Base-by-base conservation (phyloP, 139 green algal species). In the Picochlorum sp. region DNA sequence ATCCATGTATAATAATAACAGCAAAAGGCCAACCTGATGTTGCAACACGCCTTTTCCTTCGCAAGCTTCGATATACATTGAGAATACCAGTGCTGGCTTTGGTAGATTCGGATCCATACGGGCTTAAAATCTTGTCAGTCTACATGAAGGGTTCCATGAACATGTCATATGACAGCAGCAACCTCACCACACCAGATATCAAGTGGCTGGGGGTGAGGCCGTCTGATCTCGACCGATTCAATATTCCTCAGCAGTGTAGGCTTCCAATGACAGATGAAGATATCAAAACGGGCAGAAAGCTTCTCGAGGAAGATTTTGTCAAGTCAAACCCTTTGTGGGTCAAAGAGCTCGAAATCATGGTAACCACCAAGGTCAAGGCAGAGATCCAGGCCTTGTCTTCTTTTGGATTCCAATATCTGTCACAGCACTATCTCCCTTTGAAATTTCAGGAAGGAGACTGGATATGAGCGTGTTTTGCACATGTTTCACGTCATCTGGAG, bases 21-120 rank as follows among this genome's bases (percentile, higher is more conserved):
- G 91, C 89, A 30, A 98, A 98, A 77, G 92, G 92, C 4, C 90
- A 97, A 82, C 92, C 92, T n/a, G 92, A 98, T 69, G 92, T 98
- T 32, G 90, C 92, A 13, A 91, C 92, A 6, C 67, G 88, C 23
- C 66, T 97, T 49, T 98, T 98, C 67, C 66, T 98, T 61, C 77
- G 68, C 54, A 90, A 87, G 76, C 70, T 98, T 57, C 90, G 90
- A 63, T 68, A 69, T 13, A 82, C 75, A 21, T 84, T 98, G 32
- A 83, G 83, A 49, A 92, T 98, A 51, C 92, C 90, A 2, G 92
- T 98, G 55, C 81, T 98, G 62, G 92, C 88, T 15, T 77, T 98
- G 49, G 88, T 98, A 32, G 92, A 98, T 69, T 82, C 75, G 1
- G 92, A 98, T 65, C 92, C 92, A 3, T 98, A 98, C 62, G 92